Evolutionary conservation across 495 filamentous ascomycete species (phyloP), one percentile per base, ranked within the genome.

Genomic region (Peziza echinospora): DNA sequence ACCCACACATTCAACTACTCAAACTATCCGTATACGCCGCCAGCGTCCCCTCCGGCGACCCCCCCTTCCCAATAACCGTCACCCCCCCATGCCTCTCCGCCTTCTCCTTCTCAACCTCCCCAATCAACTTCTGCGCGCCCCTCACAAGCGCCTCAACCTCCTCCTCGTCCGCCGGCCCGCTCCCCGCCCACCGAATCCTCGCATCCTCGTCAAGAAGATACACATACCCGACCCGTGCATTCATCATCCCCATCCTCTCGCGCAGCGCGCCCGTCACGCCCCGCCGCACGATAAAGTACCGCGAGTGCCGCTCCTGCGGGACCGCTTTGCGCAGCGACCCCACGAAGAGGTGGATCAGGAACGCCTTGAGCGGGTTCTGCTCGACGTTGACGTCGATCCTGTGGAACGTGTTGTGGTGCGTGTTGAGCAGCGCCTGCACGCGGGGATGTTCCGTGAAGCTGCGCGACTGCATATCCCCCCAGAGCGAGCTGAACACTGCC

Each of bases 171-270:
- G 81, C 78, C 30, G 66, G 60, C n/a, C 84, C 89, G 61, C 84
- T 86, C 3, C 82, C 89, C 0, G 87, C 89, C 89, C 89, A 99
- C 26, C 89, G 72, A 49, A 99, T 94, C 64, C 71, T 78, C 63
- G 83, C 91, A 41, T 84, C 64, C 53, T 73, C 66, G 64, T 99
- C 89, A 48, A 99, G 62, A 47, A 99, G 67, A 64, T 93, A 99
- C 22, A 84, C 82, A 67, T 94, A 94, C 10, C 91, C 91, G 9
- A 93, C 86, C 64, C 81, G 84, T 34, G 69, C 71, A 63, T 96
- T 99, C 60, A 83, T 60, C 57, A 89, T 64, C 2, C 84, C 86
- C 51, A 96, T 77, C 26, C 70, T 66, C 60, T 85, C 78, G 46
- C 77, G 73, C 23, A 93, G 73, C 19, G 76, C 67, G 26, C 83